Evolutionary conservation across 352 stramenopile genomes (phyloP), one percentile per base, ranked within the genome.

Genomic region (Aphanomyces euteiches): DNA sequence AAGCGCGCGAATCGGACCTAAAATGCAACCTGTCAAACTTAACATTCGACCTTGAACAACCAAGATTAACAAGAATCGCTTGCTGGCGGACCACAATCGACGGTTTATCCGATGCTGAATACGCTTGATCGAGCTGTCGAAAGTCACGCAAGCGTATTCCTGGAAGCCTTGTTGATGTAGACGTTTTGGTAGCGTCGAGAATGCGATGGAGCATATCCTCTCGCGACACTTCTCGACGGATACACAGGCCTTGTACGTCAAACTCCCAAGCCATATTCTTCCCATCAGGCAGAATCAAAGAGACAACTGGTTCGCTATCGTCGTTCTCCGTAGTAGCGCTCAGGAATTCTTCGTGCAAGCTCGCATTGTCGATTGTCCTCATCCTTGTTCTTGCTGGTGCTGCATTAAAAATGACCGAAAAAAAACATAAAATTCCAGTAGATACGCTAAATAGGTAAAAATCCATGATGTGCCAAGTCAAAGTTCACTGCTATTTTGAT

Each of bases 1-100:
- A 39, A 87, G 75, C n/a, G 75, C 70, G 17, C 80, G 75, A n/a
- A 87, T 67, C 3, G 80, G 80, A 60, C 85, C 80, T 74, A 74
- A 28, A 28, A n/a, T 47, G 37, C 47, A 5, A 58, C 15, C n/a
- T 13, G 3, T 37, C 7, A 61, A 40, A 5, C 2, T 34, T 3
- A 43, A 61, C 50, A 19, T 38, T 13, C 10, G 21, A n/a, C 15
- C 15, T 15, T 36, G 10, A 66, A 2, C 6, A 47, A 73, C 67
- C 67, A 69, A 56, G 19, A 50, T 74, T 74, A 15, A 74, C 40
- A 13, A 74, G 43, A 40, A 74, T 74, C 15, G 69, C 69, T 72
- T 74, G 69, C 5, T 72, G 36, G 17, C 69, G 69, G 8, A 73
- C 43, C 7, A 72, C 7, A 12, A 73, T 38, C 2, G 67, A 61